Conservation (phyloP, 1,284 basidiomycete genomes). For the Cryptococcus sp. region DNA sequence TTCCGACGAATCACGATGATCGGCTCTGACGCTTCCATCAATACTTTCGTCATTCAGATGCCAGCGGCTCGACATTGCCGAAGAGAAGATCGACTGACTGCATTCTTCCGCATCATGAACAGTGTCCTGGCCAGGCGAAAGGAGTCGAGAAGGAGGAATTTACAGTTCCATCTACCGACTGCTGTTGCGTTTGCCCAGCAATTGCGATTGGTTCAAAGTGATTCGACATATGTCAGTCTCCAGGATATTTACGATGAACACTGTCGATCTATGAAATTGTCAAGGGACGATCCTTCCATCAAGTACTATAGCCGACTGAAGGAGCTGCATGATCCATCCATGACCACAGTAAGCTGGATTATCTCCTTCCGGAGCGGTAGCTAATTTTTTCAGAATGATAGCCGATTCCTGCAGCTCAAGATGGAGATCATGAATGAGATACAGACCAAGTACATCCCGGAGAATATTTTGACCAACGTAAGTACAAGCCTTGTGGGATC, state of each 20-base stretch:
- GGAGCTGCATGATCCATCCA: conserved; percentile 53
- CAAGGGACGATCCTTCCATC: conserved; percentile 83
- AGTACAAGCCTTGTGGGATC: conserved; percentile 58
- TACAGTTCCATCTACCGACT: conserved; percentile 86
- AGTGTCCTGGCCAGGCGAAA: conserved; percentile 83
- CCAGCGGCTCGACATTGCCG: conserved; percentile 83
- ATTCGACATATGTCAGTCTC: conserved; percentile 83
- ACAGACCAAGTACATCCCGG: conserved; percentile 80
- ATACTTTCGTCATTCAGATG: conserved; percentile 87
- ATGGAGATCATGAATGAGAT: conserved; percentile 92
- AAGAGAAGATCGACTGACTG: conserved; percentile 88
- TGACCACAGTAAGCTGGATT: conserved; percentile 23
- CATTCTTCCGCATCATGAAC: conserved; percentile 89
- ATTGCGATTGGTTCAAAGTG: conserved; percentile 83
- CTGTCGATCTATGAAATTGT: conserved; percentile 70
- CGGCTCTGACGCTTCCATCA: conserved; percentile 84
- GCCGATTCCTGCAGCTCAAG: conserved; percentile 47
- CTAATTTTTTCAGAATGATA: conserved; percentile 19
- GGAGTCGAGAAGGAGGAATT: conserved; percentile 86
- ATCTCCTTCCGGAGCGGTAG: neutral
- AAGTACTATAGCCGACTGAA: conserved; percentile 77
- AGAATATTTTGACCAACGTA: conserved; percentile 79
- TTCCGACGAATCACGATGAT: conserved; percentile 88
- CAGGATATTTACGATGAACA: conserved; percentile 93
- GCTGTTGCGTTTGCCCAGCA: conserved; percentile 80